A percentile compares a stretch with the other conserved stretches of the same genome.
phyloP scores from a whole-genome alignment of 805 yeast genomes.

The Peterozyma xylosa region DNA sequence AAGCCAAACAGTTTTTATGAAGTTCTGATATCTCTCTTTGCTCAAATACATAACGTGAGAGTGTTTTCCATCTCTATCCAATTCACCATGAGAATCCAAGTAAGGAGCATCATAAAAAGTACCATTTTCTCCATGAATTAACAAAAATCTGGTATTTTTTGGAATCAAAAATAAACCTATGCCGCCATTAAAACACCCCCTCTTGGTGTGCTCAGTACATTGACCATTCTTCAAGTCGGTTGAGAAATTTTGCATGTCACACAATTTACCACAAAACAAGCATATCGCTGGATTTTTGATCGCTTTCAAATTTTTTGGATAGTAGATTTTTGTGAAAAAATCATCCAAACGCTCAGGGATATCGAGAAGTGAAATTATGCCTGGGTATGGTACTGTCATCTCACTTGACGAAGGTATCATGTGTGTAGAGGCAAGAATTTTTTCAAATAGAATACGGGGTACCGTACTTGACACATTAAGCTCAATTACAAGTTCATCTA shows the following conservation, averaged over 20 bases:
- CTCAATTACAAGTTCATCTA: conserved; percentile 19
- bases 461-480: conserved; percentile 9
- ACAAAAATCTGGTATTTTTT: conserved; percentile 53
- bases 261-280: conserved; percentile 65
- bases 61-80: conserved; percentile 64
- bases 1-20: conserved; percentile 65
- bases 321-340: conserved; percentile 56
- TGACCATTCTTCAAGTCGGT: conserved; percentile 59
- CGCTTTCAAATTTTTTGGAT: conserved; percentile 31
- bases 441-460: not conserved
- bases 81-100: conserved; percentile 79
- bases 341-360: conserved; percentile 63
- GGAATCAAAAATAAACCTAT: conserved; percentile 72
- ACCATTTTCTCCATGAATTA: conserved; percentile 71
- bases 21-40: conserved; percentile 52
- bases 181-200: conserved; percentile 55
- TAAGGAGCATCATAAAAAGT: conserved; percentile 82
- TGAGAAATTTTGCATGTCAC: conserved; percentile 58
- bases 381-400: conserved; percentile 50
- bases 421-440: not conserved
- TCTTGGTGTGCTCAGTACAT: conserved; percentile 63
- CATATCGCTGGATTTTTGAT: conserved; percentile 80
- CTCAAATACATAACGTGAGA: conserved; percentile 67
- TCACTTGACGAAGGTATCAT: conserved; percentile 1
- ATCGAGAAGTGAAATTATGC: conserved; percentile 47